These are phyloP conservation scores for Saccharomycopsis schoenii DNA, from an alignment of 805 yeast species.

Conservation along the genomic window DNA sequence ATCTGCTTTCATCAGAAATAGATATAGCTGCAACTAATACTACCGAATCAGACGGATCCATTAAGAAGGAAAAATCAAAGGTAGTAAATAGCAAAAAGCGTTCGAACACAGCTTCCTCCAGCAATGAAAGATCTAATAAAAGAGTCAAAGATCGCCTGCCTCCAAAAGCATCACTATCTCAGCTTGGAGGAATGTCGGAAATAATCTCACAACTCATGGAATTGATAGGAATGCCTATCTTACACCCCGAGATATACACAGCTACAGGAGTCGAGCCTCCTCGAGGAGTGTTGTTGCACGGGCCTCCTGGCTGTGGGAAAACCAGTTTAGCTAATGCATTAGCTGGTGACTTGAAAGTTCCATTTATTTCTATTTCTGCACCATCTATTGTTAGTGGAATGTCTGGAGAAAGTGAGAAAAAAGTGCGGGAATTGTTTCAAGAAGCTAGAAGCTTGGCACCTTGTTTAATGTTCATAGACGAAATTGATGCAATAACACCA, in stretches of 20 bases:
- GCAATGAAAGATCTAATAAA: slow-evolving; percentile 36
- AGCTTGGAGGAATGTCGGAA: slow-evolving; percentile 83
- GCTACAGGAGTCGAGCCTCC: slow-evolving; percentile 94
- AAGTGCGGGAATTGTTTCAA: slow-evolving; percentile 82
- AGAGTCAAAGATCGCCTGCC: slow-evolving; percentile 55
- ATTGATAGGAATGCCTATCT: slow-evolving; percentile 79
- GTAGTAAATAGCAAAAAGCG: slow-evolving; percentile 47
- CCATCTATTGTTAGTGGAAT: slow-evolving; percentile 96
- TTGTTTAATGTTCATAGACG: slow-evolving; percentile 87
- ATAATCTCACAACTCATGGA: slow-evolving; percentile 85
- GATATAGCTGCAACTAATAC: not conserved
- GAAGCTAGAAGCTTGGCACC: slow-evolving; percentile 90
- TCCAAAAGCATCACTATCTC: slow-evolving; percentile 56
- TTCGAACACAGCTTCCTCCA: slow-evolving; percentile 21
- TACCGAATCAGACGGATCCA: not conserved
- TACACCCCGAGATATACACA: slow-evolving; percentile 84
- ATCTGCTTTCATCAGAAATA: slow-evolving; percentile 33
- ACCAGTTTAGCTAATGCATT: slow-evolving; percentile 93
- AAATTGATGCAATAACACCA: slow-evolving; percentile 92
- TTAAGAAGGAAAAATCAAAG: slow-evolving; percentile 1
- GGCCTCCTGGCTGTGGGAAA: slow-evolving; percentile 99
- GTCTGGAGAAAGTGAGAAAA: slow-evolving; percentile 98
- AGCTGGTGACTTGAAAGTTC: slow-evolving; percentile 91
- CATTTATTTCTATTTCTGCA: slow-evolving; percentile 84
- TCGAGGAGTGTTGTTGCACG: slow-evolving; percentile 85